Evolutionary conservation across 2,329 filamentous ascomycete genomes (phyloP), one percentile per base, ranked within the genome.

Genomic region (Thielaviopsis ethacetica): DNA sequence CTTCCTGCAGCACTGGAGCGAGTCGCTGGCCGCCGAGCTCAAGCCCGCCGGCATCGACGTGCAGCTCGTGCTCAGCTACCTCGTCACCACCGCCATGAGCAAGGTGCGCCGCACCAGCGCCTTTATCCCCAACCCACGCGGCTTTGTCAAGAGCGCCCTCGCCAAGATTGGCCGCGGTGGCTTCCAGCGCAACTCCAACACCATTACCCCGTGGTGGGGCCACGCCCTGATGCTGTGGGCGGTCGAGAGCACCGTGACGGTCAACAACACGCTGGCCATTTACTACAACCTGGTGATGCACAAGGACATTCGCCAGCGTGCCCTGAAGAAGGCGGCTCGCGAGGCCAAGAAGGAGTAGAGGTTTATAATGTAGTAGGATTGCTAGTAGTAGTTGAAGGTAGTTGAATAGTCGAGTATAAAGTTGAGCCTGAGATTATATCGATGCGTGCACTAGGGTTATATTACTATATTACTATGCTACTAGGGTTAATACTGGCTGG

Each of bases 1-100:
- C 1, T 98, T 98, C 79, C 79, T 98, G 54, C 91, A 97, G 73
- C 85, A 95, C 68, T 98, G 93, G 93, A 95, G 87, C 64, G 86
- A 83, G 5, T 84, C 93, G 12, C 79, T 98, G 15, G 87, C 85
- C 0, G 81, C 85, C 15, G 93, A 98, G 72, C 79, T 98, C 30
- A 82, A 85, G 63, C 81, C 84, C 1, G 78, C 87, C 65, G 87
- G 88, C 60, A 83, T 98, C 49, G 85, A 89, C 63, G 90, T 95
- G n/a, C 84, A 97, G 71, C 81, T 97, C 54, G 85, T 95, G 27
- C 81, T 97, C 65, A 90, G 86, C 65, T 94, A 98, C 71, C 82
- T 98, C 54, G 88, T 98, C 66, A 95, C 90, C 4, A 91, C 88
- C 0, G 89, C 91, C 67, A 98, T 98, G 93, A 91, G 86, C 73